phyloP scores from a whole-genome alignment of 176 grass and related monocot species.

The Musa troglodytarum region DNA sequence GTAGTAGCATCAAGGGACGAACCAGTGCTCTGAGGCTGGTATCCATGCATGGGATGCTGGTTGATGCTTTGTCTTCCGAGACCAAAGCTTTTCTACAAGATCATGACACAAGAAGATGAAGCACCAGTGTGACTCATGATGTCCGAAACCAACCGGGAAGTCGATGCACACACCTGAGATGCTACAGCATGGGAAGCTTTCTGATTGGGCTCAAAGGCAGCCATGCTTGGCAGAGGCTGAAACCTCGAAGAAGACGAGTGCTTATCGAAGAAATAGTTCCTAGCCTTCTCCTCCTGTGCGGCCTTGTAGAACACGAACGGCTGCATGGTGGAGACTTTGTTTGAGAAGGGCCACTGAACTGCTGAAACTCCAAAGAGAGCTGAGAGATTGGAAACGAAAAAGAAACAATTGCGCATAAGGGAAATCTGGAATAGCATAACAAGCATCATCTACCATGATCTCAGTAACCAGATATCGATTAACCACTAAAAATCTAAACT shows the following conservation, averaged over 20 bases:
- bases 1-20: constrained; percentile 13
- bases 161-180: constrained; percentile 46
- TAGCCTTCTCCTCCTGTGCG: constrained; percentile 32
- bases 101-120: background rate
- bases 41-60: constrained; percentile 24
- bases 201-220: constrained; percentile 28
- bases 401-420: background rate
- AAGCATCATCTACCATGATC: background rate
- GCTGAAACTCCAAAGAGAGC: constrained; percentile 33
- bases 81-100: constrained; percentile 32
- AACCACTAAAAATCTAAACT: too few species aligned
- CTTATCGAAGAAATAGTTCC: constrained; percentile 22
- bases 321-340: constrained; percentile 31
- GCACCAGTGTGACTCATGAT: background rate
- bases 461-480: too few species aligned
- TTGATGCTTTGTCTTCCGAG: constrained; percentile 19
- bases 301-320: constrained; percentile 64
- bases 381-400: constrained; percentile 7
- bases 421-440: background rate
- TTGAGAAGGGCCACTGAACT: constrained; percentile 65
- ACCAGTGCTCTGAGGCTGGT: constrained; percentile 18
- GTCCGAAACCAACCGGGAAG: background rate
- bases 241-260: constrained; percentile 46
- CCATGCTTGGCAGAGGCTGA: constrained; percentile 11
- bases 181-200: constrained; percentile 19